Evolutionary conservation across 192 early-diverging fungal species (phyloP).

Genomic region (Thamnidium elegans): DNA sequence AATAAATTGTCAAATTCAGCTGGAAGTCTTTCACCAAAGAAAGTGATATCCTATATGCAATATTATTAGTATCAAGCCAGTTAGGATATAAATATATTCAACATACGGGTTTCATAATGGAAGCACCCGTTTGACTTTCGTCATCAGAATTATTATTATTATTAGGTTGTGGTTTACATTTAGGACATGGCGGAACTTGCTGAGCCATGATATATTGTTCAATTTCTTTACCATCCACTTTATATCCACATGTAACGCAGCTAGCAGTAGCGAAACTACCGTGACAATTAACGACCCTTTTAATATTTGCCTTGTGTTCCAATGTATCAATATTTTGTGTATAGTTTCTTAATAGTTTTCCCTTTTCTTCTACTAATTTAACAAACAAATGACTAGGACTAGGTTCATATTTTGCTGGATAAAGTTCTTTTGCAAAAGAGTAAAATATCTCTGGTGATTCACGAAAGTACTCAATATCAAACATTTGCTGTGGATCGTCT

Average conservation of each 20-base stretch:
- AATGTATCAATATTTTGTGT: slow-evolving; percentile 98
- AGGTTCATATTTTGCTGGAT: slow-evolving; percentile 84
- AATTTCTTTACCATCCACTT: slow-evolving; percentile 74
- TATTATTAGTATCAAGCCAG: not conserved
- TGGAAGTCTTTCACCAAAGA: slow-evolving; percentile 94
- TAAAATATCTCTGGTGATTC: slow-evolving; percentile 90
- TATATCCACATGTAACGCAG: slow-evolving; percentile 82
- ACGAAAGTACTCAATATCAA: slow-evolving; percentile 91
- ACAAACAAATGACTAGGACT: slow-evolving; percentile 87
- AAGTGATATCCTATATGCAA: slow-evolving; percentile 73
- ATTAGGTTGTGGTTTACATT: slow-evolving; percentile 42
- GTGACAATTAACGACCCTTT: slow-evolving; percentile 84
- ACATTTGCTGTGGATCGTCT: slow-evolving; percentile 93
- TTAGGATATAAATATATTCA: too few species aligned
- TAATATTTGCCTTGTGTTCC: slow-evolving; percentile 84
- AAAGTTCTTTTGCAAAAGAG: slow-evolving; percentile 91
- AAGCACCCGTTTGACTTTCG: slow-evolving; percentile 20
- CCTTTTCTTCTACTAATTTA: slow-evolving; percentile 81
- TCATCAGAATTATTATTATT: slow-evolving; percentile 42
- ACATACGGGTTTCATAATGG: slow-evolving; percentile 81
- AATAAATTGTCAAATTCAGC: slow-evolving; percentile 74
- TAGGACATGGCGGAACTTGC: slow-evolving; percentile 72
- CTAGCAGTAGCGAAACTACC: slow-evolving; percentile 92
- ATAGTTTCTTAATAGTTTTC: slow-evolving; percentile 89
- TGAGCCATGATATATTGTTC: slow-evolving; percentile 75